Evolutionary conservation across 345 rosid species (phyloP).

Genomic region (Rubroshorea leprosula): DNA sequence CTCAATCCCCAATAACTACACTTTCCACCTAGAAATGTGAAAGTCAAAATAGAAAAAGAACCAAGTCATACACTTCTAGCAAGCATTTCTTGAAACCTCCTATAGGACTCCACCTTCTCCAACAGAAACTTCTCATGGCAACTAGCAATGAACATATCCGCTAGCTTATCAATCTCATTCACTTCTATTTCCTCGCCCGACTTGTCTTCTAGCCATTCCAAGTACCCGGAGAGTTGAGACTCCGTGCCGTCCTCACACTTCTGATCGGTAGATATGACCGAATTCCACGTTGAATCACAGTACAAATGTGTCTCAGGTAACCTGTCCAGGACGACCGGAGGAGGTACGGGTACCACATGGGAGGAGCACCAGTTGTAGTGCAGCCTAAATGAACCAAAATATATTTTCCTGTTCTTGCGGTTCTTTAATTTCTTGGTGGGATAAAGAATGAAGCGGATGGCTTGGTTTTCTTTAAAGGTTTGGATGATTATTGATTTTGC

Average conservation of each 20-base stretch:
- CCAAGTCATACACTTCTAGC: conserved; percentile 57
- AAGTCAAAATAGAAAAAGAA: conserved; percentile 4
- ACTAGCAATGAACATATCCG: conserved; percentile 74
- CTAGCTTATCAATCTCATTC: conserved; percentile 73
- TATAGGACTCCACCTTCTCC: conserved; percentile 94
- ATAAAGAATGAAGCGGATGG: conserved; percentile 34
- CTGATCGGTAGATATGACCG: conserved; percentile 24
- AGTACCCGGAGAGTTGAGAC: conserved; percentile 54
- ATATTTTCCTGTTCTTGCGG: conserved; percentile 35
- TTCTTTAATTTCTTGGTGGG: conserved; percentile 24
- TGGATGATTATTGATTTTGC: conserved; percentile 47
- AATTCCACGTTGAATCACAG: conserved; percentile 50
- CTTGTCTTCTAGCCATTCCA: conserved; percentile 58
- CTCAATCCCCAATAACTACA: conserved; percentile 1
- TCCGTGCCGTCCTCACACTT: conserved; percentile 7
- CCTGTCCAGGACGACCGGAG: conserved; percentile 41
- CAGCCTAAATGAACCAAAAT: conserved; percentile 78
- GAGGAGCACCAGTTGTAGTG: conserved; percentile 93
- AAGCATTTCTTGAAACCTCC: conserved; percentile 84
- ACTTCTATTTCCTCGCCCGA: conserved; percentile 20
- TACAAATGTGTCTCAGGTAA: conserved; percentile 37
- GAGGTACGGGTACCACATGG: conserved; percentile 57
- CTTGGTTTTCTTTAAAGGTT: conserved; percentile 42
- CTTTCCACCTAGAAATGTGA: conserved; percentile 28
- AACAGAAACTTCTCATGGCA: conserved; percentile 81